These are phyloP conservation scores for Apiospora saccharicola DNA, from an alignment of 2,329 filamentous ascomycete species.

Conservation along the genomic window DNA sequence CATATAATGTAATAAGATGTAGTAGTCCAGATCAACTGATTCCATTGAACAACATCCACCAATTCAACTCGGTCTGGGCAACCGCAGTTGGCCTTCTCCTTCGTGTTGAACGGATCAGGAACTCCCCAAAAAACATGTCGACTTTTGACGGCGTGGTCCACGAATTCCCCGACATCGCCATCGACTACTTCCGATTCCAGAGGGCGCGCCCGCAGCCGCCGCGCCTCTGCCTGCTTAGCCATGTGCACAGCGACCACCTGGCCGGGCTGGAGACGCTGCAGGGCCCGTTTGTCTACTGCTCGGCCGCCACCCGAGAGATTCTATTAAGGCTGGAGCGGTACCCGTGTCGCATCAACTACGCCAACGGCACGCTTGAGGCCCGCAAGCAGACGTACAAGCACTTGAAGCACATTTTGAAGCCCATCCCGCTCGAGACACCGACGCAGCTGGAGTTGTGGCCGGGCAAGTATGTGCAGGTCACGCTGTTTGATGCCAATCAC, in stretches of 20 bases:
- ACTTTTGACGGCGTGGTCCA: conserved; percentile 76
- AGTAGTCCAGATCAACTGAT: too few relatives aligned
- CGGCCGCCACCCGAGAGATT: conserved; percentile 81
- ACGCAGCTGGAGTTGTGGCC: conserved; percentile 77
- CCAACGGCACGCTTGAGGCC: conserved; percentile 77
- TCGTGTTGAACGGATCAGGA: too few relatives aligned
- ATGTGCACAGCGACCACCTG: conserved; percentile 92
- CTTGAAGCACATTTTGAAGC: conserved; percentile 75
- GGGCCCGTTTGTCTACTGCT: conserved; percentile 90
- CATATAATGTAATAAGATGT: too few relatives aligned
- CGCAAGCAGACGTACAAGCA: conserved; percentile 76
- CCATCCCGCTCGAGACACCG: conserved; percentile 83
- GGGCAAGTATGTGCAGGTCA: conserved; percentile 75
- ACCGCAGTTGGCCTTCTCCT: neutral
- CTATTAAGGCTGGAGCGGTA: conserved; percentile 82
- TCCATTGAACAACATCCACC: too few relatives aligned
- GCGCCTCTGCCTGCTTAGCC: conserved; percentile 86
- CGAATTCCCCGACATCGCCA: conserved; percentile 82
- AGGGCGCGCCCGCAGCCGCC: conserved; percentile 60
- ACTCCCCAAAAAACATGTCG: conserved; percentile 72
- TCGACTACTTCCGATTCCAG: conserved; percentile 84
- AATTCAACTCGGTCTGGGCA: too few relatives aligned
- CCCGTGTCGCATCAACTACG: conserved; percentile 82
- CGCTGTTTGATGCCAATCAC: conserved; percentile 90
- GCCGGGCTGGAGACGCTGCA: conserved; percentile 78